Evolutionary conservation across 2,329 filamentous ascomycete genomes (phyloP), one percentile per base, ranked within the genome.

Genomic region (Aureobasidium sp.): DNA sequence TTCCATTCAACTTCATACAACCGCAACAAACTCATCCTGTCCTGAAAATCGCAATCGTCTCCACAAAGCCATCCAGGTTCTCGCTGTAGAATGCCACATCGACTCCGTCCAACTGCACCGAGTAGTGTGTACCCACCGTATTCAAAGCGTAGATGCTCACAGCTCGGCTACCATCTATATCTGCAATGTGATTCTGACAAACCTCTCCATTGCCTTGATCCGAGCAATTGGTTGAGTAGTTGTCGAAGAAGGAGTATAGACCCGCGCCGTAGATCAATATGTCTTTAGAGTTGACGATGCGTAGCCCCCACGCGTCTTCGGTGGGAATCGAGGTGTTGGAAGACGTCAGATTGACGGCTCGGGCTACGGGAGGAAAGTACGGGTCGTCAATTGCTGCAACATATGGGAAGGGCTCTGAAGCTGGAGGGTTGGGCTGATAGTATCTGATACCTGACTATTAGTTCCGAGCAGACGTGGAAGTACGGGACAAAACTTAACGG

Each of bases 391-490:
- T 87, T 8, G 77, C 75, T 15, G 80, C 66, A 68, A 87, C 84
- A 65, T 78, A 75, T 0, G 78, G 78, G 74, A 88, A 91, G 34
- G 87, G 91, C 11, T 83, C 80, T 5, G 81, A 81, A 1, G 90
- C 85, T 67, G 87, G 82, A 2, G 91, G 90, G 77, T 93, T 92
- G 70, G 88, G 84, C 76, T 96, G 90, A 81, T 88, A 91, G 80
- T 86, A 85, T 14, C 31, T 34, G 31, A 12, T 34, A 12, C 31
- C 31, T 3, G 12, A 34, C 12, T 34, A 3, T 34, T 34, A 34
- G 31, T 34, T 9, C 9, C 31, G 9, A 12, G 12, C 9, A 9
- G 9, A 34, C 9, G 12, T 34, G 9, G 3, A 34, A 34, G 9
- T 31, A 9, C 29, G 29, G 29, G 2, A 9, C 9, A 11, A 12